Evolutionary conservation across 768 basidiomycete species (phyloP).

Genomic region (Kwoniella newhampshirensis): DNA sequence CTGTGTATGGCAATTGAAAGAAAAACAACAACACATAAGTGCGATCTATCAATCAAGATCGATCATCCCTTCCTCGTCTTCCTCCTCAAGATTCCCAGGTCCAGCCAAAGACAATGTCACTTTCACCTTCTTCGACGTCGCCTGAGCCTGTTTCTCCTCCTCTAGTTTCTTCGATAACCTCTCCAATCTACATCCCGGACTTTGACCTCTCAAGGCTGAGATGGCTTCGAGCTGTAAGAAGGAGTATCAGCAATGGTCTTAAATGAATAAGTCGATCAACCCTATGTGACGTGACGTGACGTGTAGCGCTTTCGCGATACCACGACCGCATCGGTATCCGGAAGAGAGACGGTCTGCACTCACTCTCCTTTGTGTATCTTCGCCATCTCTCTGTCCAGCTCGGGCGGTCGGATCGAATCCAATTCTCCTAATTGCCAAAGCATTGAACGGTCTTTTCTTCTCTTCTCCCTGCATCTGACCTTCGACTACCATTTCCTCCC

Average conservation of each 20-base stretch:
- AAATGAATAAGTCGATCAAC: neutral
- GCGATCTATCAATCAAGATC: slow-evolving; percentile 18
- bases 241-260: neutral
- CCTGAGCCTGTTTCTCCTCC: slow-evolving; percentile 1
- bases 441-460: slow-evolving; percentile 54
- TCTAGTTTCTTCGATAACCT: slow-evolving; percentile 13
- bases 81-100: neutral
- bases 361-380: slow-evolving; percentile 27
- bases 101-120: neutral
- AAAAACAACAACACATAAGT: too few species aligned
- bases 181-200: slow-evolving; percentile 16
- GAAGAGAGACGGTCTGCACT: slow-evolving; percentile 10
- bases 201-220: slow-evolving; percentile 15
- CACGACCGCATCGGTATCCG: too few species aligned
- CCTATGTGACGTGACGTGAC: too few species aligned
- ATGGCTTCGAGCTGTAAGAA: slow-evolving; percentile 19
- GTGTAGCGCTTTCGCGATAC: too few species aligned
- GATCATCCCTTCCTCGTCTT: slow-evolving; percentile 23
- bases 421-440: slow-evolving; percentile 40
- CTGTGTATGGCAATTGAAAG: too few species aligned
- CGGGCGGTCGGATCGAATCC: slow-evolving; percentile 47
- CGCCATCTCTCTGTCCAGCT: slow-evolving; percentile 16
- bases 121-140: slow-evolving; percentile 10
- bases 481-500: slow-evolving; percentile 63
- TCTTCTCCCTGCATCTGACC: slow-evolving; percentile 60